These are phyloP conservation scores for Dentipellis sp. DNA, from an alignment of 768 basidiomycete species.

Conservation along the genomic window DNA sequence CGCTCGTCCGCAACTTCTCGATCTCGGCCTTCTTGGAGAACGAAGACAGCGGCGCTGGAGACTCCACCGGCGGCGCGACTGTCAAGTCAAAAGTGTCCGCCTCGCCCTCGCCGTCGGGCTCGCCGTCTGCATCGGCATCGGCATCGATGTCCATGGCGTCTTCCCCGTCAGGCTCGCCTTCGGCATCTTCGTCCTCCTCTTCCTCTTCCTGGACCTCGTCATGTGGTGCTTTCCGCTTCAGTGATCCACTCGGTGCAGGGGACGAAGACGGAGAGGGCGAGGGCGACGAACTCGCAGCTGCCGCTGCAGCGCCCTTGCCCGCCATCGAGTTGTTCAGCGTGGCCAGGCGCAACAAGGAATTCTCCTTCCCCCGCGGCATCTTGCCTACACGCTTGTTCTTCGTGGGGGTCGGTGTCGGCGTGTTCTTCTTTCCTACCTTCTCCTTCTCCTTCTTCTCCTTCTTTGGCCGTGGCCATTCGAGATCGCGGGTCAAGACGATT, in stretches of 20 bases:
- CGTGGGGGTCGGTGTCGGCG: not conserved
- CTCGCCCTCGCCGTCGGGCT: constrained; percentile 66
- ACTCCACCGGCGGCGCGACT: constrained; percentile 38
- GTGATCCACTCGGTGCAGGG: constrained; percentile 40
- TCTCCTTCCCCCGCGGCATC: constrained; percentile 16
- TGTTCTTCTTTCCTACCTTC: constrained; percentile 50
- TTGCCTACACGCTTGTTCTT: constrained; percentile 15
- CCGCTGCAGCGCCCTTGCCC: constrained; percentile 7
- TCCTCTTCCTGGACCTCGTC: constrained; percentile 59
- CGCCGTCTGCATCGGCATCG: constrained; percentile 47
- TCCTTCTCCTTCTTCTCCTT: constrained; percentile 46
- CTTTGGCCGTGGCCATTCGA: constrained; percentile 96
- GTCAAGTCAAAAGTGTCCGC: constrained; percentile 47
- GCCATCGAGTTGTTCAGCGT: constrained; percentile 26
- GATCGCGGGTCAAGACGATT: constrained; percentile 72
- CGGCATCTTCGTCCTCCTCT: constrained; percentile 51
- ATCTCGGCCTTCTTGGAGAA: constrained; percentile 99
- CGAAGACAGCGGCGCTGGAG: constrained; percentile 42
- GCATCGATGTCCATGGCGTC: constrained; percentile 23
- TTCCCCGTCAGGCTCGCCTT: constrained; percentile 35
- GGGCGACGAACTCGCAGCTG: constrained; percentile 17
- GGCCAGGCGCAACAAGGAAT: constrained; percentile 23
- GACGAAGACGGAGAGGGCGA: constrained; percentile 31
- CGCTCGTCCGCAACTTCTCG: constrained; percentile 94
- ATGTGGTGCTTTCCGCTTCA: constrained; percentile 62